Conservation (phyloP, 2,329 filamentous ascomycete species). For the Cytospora mali region DNA sequence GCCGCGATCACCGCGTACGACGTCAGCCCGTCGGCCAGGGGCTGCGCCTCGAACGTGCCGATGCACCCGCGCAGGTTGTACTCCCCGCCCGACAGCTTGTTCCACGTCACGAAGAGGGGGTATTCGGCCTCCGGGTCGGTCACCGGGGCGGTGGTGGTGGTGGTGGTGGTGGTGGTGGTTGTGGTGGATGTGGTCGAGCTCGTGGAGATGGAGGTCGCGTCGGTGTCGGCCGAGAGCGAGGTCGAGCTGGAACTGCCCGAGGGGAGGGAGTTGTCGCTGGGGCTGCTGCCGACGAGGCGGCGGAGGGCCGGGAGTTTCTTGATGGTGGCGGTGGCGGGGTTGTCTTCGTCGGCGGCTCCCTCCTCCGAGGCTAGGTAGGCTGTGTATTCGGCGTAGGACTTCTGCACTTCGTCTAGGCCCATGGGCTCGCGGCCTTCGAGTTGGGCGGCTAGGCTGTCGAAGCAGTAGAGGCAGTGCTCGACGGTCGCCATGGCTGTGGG, state of each 20-base stretch:
- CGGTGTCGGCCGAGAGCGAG: constrained; percentile 34
- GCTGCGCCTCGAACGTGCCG: constrained; percentile 83
- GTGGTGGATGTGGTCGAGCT: constrained; percentile 49
- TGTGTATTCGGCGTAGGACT: constrained; percentile 57
- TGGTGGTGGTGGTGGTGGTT: constrained; percentile 47
- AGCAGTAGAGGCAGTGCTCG: constrained; percentile 90
- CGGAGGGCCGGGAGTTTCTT: constrained; percentile 47
- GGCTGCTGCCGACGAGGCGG: constrained; percentile 42
- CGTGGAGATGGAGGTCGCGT: constrained; percentile 41
- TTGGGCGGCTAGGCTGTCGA: constrained; percentile 79
- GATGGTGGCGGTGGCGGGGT: constrained; percentile 26
- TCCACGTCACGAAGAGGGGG: constrained; percentile 95
- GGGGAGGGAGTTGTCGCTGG: constrained; percentile 32
- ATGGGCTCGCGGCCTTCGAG: constrained; percentile 72
- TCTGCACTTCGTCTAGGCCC: constrained; percentile 68
- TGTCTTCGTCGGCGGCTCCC: constrained; percentile 24
- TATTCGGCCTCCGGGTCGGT: constrained; percentile 49
- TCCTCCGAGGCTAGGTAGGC: constrained; percentile 35
- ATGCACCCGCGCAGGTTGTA: constrained; percentile 88
- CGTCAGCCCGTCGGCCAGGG: constrained; percentile 71
- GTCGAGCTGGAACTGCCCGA: constrained; percentile 39
- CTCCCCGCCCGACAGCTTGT: constrained; percentile 64
- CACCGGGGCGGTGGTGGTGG: constrained; percentile 41
- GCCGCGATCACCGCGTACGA: constrained; percentile 83
- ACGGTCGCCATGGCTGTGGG: constrained; percentile 76